Base-by-base conservation (phyloP, 1,139 yeast species). In the Geotrichum fermentans region DNA sequence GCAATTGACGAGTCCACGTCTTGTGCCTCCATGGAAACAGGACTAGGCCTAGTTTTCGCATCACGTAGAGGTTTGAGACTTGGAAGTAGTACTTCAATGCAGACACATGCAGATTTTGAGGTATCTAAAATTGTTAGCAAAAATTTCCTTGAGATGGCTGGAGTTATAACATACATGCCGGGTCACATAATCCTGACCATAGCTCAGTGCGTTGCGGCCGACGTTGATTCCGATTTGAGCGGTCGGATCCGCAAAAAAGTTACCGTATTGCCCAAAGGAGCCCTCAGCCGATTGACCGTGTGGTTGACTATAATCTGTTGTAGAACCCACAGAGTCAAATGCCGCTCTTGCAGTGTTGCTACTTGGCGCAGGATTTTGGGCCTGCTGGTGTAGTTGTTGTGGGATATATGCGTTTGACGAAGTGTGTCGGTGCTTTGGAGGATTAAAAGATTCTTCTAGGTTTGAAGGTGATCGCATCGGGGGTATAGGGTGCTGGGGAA, bases 201-300 rank as follows among this genome's bases (percentile, higher is more conserved):
- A 75, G 53, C 69, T 81, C 47, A 92, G 77, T 4, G 97, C 96
- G 49, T 78, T 78, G 60, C 87, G 84, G 29, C 97, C 96, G 54
- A 90, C 80, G 61, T 87, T 96, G 32, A 92, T 78, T 1, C 97
- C 96, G 74, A 92, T 77, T 47, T 85, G 80, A 0, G 95, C 79
- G 4, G 88, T 79, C 18, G 96, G 94, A 61, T 87, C 96, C 56
- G 77, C 78, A 64, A 88, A 77, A 57, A 84, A 74, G 53, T 72
- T 70, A 44, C 58, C 46, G 43, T 61, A 63, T 41, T 51, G 52
- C 26, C 40, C 40, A 26, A 40, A 40, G 8, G 61, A 57, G 11
- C 51, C 45, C 29, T 51, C 56, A n/a, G 51, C 47, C 32, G 36
- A 30, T 18, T 41, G 29, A 14, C 13, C 28, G n/a, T 33, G 46